Percentiles rank a stretch among this genome's conserved stretches.
These are phyloP conservation scores for Neurospora sp. DNA, from an alignment of 495 filamentous ascomycete genomes.

Conservation along the genomic window DNA sequence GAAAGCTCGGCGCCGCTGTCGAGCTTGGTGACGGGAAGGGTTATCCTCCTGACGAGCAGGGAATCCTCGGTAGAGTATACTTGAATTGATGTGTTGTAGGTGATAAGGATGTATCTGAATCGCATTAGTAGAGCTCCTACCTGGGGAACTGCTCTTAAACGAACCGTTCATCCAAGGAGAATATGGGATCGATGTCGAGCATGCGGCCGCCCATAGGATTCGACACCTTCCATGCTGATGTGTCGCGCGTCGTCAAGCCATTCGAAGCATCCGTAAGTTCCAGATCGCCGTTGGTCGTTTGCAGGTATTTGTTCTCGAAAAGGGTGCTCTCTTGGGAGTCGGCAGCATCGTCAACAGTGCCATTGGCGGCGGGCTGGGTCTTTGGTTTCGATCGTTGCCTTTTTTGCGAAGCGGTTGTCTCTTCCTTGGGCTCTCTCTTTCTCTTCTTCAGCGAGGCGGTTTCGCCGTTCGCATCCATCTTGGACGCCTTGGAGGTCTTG, in stretches of 20 bases:
- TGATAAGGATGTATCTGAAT: conserved; percentile 56
- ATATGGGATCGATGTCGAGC: conserved; percentile 63
- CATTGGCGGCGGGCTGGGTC: conserved; percentile 5
- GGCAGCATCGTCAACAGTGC: conserved; percentile 1
- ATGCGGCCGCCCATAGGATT: conserved; percentile 58
- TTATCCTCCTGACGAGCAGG: conserved; percentile 57
- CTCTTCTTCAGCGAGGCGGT: conserved; percentile 24
- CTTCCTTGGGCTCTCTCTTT: conserved; percentile 26
- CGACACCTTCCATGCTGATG: conserved; percentile 46
- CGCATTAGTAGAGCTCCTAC: conserved; percentile 21
- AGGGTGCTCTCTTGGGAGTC: neutral
- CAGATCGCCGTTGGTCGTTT: conserved; percentile 4
- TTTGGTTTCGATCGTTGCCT: conserved; percentile 19
- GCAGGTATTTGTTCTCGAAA: neutral
- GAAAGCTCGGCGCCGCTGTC: conserved; percentile 12
- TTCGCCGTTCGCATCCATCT: conserved; percentile 18
- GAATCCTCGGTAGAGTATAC: conserved; percentile 76
- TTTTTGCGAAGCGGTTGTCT: conserved; percentile 13
- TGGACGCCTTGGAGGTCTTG: conserved; percentile 1
- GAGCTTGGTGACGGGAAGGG: conserved; percentile 19
- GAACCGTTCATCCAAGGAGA: conserved; percentile 74
- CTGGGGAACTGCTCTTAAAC: conserved; percentile 14
- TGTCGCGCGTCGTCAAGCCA: neutral
- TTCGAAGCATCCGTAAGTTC: conserved; percentile 7
- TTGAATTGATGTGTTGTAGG: conserved; percentile 52